Evolutionary conservation across 2,329 filamentous ascomycete species (phyloP).

Genomic region (Monosporascus sp.): DNA sequence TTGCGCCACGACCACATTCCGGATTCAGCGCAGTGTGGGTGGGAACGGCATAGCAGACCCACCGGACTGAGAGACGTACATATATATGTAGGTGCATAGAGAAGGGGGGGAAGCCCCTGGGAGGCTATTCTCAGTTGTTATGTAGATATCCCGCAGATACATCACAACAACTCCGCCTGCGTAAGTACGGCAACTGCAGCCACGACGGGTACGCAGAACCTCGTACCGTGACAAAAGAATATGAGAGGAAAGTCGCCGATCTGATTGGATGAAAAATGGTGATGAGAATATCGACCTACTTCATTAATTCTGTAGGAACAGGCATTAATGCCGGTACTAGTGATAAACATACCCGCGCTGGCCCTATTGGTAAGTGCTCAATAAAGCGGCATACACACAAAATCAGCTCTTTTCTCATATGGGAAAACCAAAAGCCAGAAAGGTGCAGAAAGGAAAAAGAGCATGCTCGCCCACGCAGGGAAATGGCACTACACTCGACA

Average conservation of each 20-base stretch:
- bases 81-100: not conserved
- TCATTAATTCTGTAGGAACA: not conserved
- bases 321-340: not conserved
- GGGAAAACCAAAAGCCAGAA: not conserved
- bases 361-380: not conserved
- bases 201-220: not conserved
- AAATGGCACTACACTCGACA: no score
- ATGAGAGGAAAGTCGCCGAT: not conserved
- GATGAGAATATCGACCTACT: not conserved
- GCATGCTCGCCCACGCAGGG: not conserved
- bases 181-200: not conserved
- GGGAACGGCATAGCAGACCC: constrained; percentile 17
- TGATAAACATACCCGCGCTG: not conserved
- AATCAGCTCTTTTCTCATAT: not conserved
- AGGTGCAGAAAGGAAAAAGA: not conserved
- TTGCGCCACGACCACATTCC: constrained; percentile 23
- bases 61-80: constrained; percentile 9
- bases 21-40: constrained; percentile 25
- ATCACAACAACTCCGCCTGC: not conserved
- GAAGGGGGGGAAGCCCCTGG: no score
- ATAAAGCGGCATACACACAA: not conserved
- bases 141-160: not conserved
- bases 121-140: not conserved
- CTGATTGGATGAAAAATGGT: not conserved
- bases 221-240: not conserved